Evolutionary conservation across 441 rosid genomes (phyloP), one percentile per base, ranked within the genome.

Genomic region (Flueggea neowawraea): DNA sequence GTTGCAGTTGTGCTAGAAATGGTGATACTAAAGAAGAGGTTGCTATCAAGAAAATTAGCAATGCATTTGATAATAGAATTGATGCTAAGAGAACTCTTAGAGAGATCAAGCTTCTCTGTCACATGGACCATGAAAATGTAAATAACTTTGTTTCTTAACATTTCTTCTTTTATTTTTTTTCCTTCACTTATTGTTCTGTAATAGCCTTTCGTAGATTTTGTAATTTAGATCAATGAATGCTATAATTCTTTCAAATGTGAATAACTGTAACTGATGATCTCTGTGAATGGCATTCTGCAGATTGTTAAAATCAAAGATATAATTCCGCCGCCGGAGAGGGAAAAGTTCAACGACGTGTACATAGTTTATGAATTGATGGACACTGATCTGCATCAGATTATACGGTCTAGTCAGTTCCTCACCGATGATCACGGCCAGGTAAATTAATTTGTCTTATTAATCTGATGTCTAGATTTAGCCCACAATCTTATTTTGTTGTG

Each of bases 91-190:
- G 96, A 71, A 95, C 97, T 44, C 68, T 95, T 68, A 71, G 97
- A 71, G 98, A 95, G 82, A 89, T 95, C 73, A 95, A 83, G 90
- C 95, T 95, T 55, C 97, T 89, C 44, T 84, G 82, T 57, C 99
- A 95, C 69, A 88, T 95, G 99, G 88, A 85, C 60, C 99, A 95
- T 71, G 96, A 90, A 71, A 94, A 94, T 76, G 98, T 91, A 61
- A 57, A 71, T 32, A n/a, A n/a, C n/a, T n/a, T n/a, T n/a, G n/a
- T n/a, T n/a, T n/a, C n/a, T n/a, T n/a, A n/a, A n/a, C n/a, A n/a
- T n/a, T n/a, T n/a, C n/a, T n/a, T n/a, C n/a, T n/a, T n/a, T n/a
- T n/a, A n/a, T n/a, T n/a, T n/a, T n/a, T n/a, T n/a, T 71, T 61
- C 52, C 22, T 8, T 60, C 22, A 47, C 10, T 7, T 58, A 14